These are phyloP conservation scores for Cladophialophora yegresii DNA, from an alignment of 2,329 filamentous ascomycete genomes.

Conservation along the genomic window DNA sequence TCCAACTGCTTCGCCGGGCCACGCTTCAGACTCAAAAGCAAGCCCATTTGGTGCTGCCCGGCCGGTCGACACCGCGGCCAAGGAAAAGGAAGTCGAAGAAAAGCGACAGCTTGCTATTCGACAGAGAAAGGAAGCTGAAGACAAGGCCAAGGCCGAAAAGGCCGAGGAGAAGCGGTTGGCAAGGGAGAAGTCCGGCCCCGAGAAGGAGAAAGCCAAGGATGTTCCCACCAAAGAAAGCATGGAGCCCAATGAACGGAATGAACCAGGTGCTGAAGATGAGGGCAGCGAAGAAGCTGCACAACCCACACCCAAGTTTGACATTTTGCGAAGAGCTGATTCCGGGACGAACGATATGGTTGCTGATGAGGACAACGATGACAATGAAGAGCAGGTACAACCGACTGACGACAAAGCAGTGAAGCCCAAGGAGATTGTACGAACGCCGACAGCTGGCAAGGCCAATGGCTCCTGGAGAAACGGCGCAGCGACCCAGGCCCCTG, in stretches of 20 bases:
- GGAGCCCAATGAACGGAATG: conserved; percentile 41
- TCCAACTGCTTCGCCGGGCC: conserved; percentile 48
- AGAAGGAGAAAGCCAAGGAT: conserved; percentile 46
- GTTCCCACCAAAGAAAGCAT: conserved; percentile 39
- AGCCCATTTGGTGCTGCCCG: conserved; percentile 92
- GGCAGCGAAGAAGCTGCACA: conserved; percentile 32
- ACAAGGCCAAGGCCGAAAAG: conserved; percentile 76
- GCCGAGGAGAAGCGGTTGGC: conserved; percentile 64
- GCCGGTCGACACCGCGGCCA: conserved; percentile 88
- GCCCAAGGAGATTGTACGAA: conserved; percentile 57
- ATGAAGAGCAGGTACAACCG: conserved; percentile 43
- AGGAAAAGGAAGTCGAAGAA: conserved; percentile 88
- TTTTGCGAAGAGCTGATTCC: conserved; percentile 55
- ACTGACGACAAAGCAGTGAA: conserved; percentile 54
- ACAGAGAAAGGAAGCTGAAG: conserved; percentile 84
- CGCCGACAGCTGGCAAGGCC: conserved; percentile 45
- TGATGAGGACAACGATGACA: conserved; percentile 52
- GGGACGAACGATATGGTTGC: conserved; percentile 52
- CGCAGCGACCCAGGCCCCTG: conserved; percentile 32
- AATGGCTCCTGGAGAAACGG: conserved; percentile 48
- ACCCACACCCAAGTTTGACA: conserved; percentile 55
- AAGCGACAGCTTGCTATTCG: conserved; percentile 72
- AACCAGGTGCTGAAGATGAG: conserved; percentile 24
- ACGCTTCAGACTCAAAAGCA: conserved; percentile 69
- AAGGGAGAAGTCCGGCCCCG: conserved; percentile 64